Evolutionary conservation across 2,329 filamentous ascomycete genomes (phyloP), one percentile per base, ranked within the genome.

Genomic region (Aschersonia sp.): DNA sequence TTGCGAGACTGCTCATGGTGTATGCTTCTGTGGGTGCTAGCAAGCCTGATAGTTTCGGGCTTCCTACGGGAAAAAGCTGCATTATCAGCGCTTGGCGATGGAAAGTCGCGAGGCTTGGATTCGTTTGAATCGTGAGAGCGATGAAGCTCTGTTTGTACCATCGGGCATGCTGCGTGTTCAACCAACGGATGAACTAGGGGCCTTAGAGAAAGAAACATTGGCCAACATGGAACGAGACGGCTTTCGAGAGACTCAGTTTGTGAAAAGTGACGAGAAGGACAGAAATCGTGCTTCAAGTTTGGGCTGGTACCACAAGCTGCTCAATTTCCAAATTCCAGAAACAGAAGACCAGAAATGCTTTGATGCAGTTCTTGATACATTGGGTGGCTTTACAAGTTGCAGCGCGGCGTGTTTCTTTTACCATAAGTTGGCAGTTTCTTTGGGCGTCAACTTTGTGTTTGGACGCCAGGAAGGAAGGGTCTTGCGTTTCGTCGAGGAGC

Each of bases 121-220:
- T 11, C 43, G 30, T 5, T 49, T 58, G 35, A 52, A 55, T 44
- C 10, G 53, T 11, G 47, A 48, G 1, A 45, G 44, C 4, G 47
- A n/a, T 9, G 44, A 41, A 2, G 48, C 48, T 3, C 48, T 56
- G 6, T 57, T 58, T 29, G 49, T 51, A 11, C 47, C 41, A 10
- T 51, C 51, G 35, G 55, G 56, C n/a, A 58, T 58, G 56, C 53
- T 58, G 5, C 55, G 56, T 6, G 56, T 57, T 4, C 56, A 58
- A 47, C 56, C 56, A 1, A 42, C 52, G 0, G 51, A 46, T 5
- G 43, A 50, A 5, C 49, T 58, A 5, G 52, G 52, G 2, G 48
- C 47, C 2, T 48, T 58, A 12, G 56, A 58, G 44, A 50, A 50
- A 41, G 56, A 58, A 43, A 58, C 54, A 1, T 47, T 58, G 22